These are phyloP conservation scores for Candida methanosorbosa DNA, from an alignment of 805 yeast genomes.

Conservation along the genomic window DNA sequence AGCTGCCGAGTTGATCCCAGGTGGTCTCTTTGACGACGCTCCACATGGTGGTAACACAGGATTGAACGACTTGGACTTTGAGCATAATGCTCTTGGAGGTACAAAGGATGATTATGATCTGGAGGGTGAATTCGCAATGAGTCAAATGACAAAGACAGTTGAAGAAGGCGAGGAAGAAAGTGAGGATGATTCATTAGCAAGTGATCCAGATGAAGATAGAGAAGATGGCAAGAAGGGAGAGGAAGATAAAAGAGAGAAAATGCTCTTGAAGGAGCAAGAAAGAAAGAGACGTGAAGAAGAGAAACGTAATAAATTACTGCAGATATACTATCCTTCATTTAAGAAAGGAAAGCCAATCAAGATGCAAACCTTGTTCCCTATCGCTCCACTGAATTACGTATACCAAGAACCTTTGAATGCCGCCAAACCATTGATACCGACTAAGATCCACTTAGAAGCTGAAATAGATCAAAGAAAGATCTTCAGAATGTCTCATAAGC, in stretches of 20 bases:
- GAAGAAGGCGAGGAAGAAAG: constrained; percentile 7
- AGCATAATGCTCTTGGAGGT: constrained; percentile 9
- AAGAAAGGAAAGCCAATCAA: constrained; percentile 44
- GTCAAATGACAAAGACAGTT: neutral
- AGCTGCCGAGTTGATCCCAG: constrained; percentile 15
- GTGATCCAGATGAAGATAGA: constrained; percentile 20
- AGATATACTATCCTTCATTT: constrained; percentile 56
- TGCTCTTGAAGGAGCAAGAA: constrained; percentile 6
- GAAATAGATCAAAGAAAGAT: constrained; percentile 50
- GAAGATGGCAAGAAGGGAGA: constrained; percentile 5
- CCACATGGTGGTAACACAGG: constrained; percentile 19
- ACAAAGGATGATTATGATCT: constrained; percentile 13
- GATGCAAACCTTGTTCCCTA: constrained; percentile 60
- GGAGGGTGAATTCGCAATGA: constrained; percentile 6
- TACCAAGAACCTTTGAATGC: constrained; percentile 42
- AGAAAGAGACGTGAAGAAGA: constrained; percentile 21
- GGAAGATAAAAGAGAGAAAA: constrained; percentile 3
- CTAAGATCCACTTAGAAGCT: constrained; percentile 49
- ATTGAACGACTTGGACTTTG: constrained; percentile 19
- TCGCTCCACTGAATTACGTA: constrained; percentile 40
- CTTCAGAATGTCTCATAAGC: constrained; percentile 30
- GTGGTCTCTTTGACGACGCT: constrained; percentile 24
- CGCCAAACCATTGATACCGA: constrained; percentile 45
- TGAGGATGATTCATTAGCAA: constrained; percentile 14
- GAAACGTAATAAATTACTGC: constrained; percentile 26